phyloP scores from a whole-genome alignment of 2,329 filamentous ascomycete species.

The Alternaria metachromatica region DNA sequence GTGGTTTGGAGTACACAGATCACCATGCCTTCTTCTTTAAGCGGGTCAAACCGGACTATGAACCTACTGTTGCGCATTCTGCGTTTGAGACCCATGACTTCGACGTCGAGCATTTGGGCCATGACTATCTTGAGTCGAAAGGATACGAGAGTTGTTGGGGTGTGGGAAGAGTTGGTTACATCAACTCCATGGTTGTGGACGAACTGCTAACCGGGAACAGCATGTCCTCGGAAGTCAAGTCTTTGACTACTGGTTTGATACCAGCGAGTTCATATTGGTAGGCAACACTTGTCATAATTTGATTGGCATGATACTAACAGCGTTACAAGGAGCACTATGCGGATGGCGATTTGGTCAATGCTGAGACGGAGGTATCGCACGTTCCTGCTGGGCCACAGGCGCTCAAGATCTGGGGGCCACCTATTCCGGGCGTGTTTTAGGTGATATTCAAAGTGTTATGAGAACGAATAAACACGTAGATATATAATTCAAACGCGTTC shows the following conservation, averaged over 20 bases:
- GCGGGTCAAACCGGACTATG: not conserved
- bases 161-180: constrained; percentile 53
- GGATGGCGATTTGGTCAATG: constrained; percentile 11
- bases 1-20: constrained; percentile 31
- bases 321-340: constrained; percentile 9
- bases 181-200: not conserved
- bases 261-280: constrained; percentile 11
- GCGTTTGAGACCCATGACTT: constrained; percentile 72
- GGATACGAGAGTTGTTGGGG: constrained; percentile 70
- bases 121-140: constrained; percentile 67
- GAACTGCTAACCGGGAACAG: not conserved
- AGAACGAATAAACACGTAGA: not conserved
- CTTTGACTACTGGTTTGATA: constrained; percentile 68
- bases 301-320: not conserved
- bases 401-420: constrained; percentile 11
- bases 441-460: not conserved
- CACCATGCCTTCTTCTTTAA: constrained; percentile 55
- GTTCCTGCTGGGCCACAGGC: constrained; percentile 6
- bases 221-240: constrained; percentile 73
- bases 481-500: not conserved
- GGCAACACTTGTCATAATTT: not conserved
- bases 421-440: constrained; percentile 9
- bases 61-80: constrained; percentile 63
- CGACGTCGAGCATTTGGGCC: constrained; percentile 69
- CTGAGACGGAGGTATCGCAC: not conserved